Percentiles rank a stretch among this genome's conserved stretches.
These are phyloP conservation scores for Sporothrix variecibatus DNA, from an alignment of 2,329 filamentous ascomycete species.

Conservation along the genomic window DNA sequence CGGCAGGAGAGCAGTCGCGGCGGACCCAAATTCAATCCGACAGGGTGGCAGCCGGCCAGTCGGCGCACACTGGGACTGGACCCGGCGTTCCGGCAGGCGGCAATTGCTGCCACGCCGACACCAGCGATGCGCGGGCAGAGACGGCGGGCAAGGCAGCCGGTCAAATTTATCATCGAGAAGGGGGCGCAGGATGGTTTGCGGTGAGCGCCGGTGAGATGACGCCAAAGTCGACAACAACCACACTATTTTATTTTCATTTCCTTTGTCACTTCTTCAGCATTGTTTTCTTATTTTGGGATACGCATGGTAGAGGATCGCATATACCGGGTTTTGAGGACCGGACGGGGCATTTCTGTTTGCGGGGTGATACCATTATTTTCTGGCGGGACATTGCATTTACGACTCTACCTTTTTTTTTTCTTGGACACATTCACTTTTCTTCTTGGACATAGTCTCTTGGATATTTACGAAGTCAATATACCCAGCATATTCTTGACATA, in stretches of 20 bases:
- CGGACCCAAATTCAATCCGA: neutral
- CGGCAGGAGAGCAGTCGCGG: slow-evolving; percentile 22
- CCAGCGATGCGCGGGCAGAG: slow-evolving; percentile 29
- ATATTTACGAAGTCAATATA: slow-evolving; percentile 12
- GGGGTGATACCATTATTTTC: slow-evolving; percentile 8
- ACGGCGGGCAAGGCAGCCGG: slow-evolving; percentile 26
- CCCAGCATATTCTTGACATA: neutral
- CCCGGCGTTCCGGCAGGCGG: neutral
- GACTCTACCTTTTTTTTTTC: neutral
- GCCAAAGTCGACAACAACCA: neutral
- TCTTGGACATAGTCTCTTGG: neutral
- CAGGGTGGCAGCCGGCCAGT: slow-evolving; percentile 23
- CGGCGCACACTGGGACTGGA: slow-evolving; percentile 14
- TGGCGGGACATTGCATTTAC: neutral
- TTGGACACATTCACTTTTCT: neutral
- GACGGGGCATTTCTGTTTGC: neutral
- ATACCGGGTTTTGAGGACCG: neutral
- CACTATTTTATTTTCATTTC: neutral
- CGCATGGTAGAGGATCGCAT: neutral
- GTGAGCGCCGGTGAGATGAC: neutral
- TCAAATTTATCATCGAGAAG: slow-evolving; percentile 32
- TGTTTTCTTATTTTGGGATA: neutral
- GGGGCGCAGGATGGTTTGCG: slow-evolving; percentile 28
- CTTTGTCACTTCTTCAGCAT: neutral
- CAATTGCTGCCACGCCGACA: neutral